phyloP scores from a whole-genome alignment of 805 yeast genomes.

The Priceomyces fermenticarens region DNA sequence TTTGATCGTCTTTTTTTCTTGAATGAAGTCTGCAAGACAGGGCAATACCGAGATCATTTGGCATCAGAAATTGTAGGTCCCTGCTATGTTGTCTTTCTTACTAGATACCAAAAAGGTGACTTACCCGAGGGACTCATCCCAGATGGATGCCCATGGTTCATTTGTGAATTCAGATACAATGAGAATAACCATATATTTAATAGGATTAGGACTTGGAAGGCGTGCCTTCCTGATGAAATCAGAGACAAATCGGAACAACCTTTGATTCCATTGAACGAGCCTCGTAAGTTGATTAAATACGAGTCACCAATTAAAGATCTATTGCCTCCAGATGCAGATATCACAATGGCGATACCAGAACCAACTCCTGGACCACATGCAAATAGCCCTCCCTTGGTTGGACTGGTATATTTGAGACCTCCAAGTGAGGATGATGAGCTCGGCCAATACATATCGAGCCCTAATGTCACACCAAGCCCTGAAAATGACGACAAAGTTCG shows the following conservation, averaged over 20 bases:
- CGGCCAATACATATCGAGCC: conserved; percentile 58
- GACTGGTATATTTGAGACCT: conserved; percentile 82
- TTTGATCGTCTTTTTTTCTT: conserved; percentile 85
- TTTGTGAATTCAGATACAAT: conserved; percentile 93
- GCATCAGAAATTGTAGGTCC: conserved; percentile 88
- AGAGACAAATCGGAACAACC: conserved; percentile 78
- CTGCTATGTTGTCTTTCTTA: conserved; percentile 91
- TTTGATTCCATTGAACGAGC: conserved; percentile 63
- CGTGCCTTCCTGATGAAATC: conserved; percentile 95
- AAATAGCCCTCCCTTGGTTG: conserved; percentile 88
- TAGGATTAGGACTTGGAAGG: conserved; percentile 97
- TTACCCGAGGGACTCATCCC: conserved; percentile 65
- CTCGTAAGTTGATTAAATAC: conserved; percentile 67
- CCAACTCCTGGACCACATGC: conserved; percentile 78
- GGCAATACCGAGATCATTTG: conserved; percentile 92
- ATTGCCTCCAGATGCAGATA: conserved; percentile 70
- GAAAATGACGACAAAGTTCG: conserved; percentile 36
- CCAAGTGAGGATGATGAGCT: conserved; percentile 77
- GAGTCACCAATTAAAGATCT: conserved; percentile 83
- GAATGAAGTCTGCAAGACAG: conserved; percentile 94
- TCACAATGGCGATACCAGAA: conserved; percentile 73
- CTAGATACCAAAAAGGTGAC: conserved; percentile 92
- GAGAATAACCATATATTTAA: conserved; percentile 88
- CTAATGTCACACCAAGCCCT: conserved; percentile 36
- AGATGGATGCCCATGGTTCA: conserved; percentile 78